Evolutionary conservation across 2,329 filamentous ascomycete genomes (phyloP).

Genomic region (Arthrobotrys megalospora): DNA sequence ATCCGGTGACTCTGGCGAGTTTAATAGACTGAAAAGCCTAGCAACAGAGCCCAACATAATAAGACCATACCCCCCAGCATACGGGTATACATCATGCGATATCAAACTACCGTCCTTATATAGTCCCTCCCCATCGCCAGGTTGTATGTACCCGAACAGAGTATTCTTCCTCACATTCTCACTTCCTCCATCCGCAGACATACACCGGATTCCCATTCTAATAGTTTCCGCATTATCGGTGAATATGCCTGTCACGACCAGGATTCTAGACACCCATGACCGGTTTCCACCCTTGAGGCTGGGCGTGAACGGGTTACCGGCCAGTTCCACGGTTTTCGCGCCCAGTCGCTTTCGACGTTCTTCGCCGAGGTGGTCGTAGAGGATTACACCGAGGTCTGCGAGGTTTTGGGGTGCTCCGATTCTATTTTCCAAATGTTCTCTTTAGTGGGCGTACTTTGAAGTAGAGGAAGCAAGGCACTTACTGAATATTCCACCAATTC

Average conservation of each 20-base stretch:
- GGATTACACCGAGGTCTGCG: constrained; percentile 50
- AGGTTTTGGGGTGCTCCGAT: constrained; percentile 56
- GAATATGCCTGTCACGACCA: constrained; percentile 36
- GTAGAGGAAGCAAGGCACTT: not conserved
- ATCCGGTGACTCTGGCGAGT: constrained; percentile 29
- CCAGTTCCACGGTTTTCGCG: constrained; percentile 26
- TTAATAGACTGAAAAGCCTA: constrained; percentile 29
- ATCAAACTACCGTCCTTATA: constrained; percentile 59
- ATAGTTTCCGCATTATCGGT: constrained; percentile 29
- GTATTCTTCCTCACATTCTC: constrained; percentile 15
- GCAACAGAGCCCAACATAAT: constrained; percentile 31
- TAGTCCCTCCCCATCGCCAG: constrained; percentile 48
- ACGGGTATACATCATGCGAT: constrained; percentile 58
- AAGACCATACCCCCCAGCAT: constrained; percentile 56
- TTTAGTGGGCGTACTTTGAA: not conserved
- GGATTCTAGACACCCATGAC: constrained; percentile 19
- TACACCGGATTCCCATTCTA: constrained; percentile 23
- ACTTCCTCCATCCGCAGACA: constrained; percentile 27
- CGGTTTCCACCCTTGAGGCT: constrained; percentile 50
- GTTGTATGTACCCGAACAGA: constrained; percentile 38
- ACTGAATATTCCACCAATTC: constrained; percentile 58
- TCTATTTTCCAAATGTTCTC: constrained; percentile 13
- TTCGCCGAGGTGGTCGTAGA: constrained; percentile 43
- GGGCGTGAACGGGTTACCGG: constrained; percentile 22
- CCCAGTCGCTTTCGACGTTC: constrained; percentile 40